A percentile compares a stretch with the other conserved stretches of the same genome.
Conservation (phyloP, 164 flowering plant genomes). For the Chloranthus sessilifolius region DNA sequence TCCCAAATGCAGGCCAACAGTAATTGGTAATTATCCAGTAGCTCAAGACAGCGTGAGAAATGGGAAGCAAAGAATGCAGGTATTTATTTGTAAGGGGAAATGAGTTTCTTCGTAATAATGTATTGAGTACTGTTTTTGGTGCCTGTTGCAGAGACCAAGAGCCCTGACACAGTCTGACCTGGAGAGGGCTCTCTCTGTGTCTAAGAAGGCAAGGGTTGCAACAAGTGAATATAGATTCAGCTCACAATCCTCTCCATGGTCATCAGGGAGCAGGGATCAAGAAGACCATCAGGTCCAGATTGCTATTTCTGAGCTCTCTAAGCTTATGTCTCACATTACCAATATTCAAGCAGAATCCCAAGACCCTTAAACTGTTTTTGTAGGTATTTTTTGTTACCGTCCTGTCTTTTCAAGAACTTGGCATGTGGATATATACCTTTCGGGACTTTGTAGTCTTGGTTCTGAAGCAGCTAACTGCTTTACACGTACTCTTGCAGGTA, state of each 20-base stretch:
- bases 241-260: conserved; percentile 38
- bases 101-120: no score
- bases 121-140: neutral
- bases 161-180: conserved; percentile 67
- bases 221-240: conserved; percentile 52
- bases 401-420: conserved; percentile 1
- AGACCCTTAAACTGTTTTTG: conserved; percentile 22
- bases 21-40: no score
- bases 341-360: conserved; percentile 57
- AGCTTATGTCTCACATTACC: conserved; percentile 63
- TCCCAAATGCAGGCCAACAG: no score
- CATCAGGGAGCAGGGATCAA: conserved; percentile 32
- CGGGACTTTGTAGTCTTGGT: conserved; percentile 9
- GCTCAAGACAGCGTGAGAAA: no score
- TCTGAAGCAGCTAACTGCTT: conserved; percentile 13
- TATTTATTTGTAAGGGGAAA: no score
- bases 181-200: conserved; percentile 54
- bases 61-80: no score
- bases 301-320: conserved; percentile 72
- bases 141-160: conserved; percentile 54
- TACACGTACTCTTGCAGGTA: conserved; percentile 9
- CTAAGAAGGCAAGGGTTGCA: conserved; percentile 60
- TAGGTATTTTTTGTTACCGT: neutral
- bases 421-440: conserved; percentile 4
- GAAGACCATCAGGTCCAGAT: conserved; percentile 66